These are phyloP conservation scores for Populus hybrid DNA, from an alignment of 441 rosid genomes.

Conservation along the genomic window DNA sequence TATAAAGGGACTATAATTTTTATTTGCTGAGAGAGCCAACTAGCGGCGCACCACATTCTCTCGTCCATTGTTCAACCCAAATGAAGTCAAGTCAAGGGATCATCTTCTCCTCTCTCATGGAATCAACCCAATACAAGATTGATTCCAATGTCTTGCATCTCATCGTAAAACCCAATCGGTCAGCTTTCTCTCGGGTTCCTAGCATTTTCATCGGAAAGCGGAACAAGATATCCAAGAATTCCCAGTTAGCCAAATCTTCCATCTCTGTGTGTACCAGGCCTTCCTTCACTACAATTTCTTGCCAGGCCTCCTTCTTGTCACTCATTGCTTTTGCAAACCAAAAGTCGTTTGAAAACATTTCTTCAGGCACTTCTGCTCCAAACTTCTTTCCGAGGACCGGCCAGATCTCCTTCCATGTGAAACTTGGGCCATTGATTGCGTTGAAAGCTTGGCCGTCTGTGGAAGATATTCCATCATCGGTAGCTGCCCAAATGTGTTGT, in stretches of 20 bases:
- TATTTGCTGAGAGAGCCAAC: background rate
- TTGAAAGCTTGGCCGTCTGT: constrained; percentile 62
- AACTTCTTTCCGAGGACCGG: constrained; percentile 54
- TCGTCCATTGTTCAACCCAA: background rate
- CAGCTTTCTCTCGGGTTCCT: constrained; percentile 62
- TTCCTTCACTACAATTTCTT: constrained; percentile 56
- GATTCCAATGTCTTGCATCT: constrained; percentile 48
- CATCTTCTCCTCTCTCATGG: constrained; percentile 56
- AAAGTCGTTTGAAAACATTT: constrained; percentile 47
- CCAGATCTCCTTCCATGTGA: constrained; percentile 90
- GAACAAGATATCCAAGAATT: constrained; percentile 63
- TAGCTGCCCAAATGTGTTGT: constrained; percentile 78
- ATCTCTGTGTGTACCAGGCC: constrained; percentile 47
- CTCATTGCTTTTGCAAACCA: constrained; percentile 47
- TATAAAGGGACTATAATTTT: background rate
- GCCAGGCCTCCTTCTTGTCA: constrained; percentile 55
- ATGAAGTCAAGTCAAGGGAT: constrained; percentile 33
- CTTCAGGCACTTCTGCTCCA: constrained; percentile 41
- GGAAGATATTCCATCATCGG: constrained; percentile 35
- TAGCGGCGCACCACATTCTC: no score
- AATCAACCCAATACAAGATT: constrained; percentile 58
- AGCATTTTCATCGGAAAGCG: constrained; percentile 64
- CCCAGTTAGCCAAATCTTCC: constrained; percentile 82
- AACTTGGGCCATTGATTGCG: constrained; percentile 62
- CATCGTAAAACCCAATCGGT: constrained; percentile 57